Conservation (phyloP, 2,329 filamentous ascomycete species). For the Chaetomium sp. region DNA sequence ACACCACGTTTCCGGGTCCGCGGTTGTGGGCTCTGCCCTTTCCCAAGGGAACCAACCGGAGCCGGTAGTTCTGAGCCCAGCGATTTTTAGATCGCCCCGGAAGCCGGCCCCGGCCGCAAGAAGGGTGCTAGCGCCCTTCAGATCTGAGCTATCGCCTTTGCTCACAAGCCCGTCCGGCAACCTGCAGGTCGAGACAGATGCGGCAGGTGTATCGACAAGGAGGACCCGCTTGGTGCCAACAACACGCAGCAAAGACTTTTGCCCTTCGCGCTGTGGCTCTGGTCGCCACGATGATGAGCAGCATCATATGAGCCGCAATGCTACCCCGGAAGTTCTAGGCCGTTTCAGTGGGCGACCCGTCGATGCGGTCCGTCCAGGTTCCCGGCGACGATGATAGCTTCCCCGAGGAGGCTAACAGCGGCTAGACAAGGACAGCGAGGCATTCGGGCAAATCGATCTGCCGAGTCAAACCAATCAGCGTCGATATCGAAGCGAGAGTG, state of each 20-base stretch:
- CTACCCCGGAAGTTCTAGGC: conserved; percentile 12
- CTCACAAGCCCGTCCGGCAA: conserved; percentile 2
- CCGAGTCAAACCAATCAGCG: conserved; percentile 8
- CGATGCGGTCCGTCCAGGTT: conserved; percentile 19
- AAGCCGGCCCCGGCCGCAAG: conserved; percentile 1
- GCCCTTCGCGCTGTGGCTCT: neutral
- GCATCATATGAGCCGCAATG: conserved; percentile 6
- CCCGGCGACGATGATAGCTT: conserved; percentile 11
- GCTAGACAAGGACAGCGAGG: conserved; percentile 8
- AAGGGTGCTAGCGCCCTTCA: conserved; percentile 11
- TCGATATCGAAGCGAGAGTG: neutral
- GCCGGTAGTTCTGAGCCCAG: neutral
- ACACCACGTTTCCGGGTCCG: conserved; percentile 5
- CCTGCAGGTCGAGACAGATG: conserved; percentile 21
- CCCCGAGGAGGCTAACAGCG: conserved; percentile 8
- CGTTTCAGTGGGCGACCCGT: conserved; percentile 29
- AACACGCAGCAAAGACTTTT: neutral
- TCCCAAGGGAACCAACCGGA: conserved; percentile 6
- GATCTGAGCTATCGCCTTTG: conserved; percentile 24
- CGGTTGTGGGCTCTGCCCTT: neutral
- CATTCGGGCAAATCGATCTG: conserved; percentile 20
- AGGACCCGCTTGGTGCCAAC: neutral
- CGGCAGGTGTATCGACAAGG: conserved; percentile 16
- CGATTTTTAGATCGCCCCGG: neutral
- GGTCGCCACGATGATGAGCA: neutral